A percentile compares a stretch with the other conserved stretches of the same genome.
Evolutionary conservation across 2,329 filamentous ascomycete species (phyloP).

Genomic region (Trichoderma sp.): DNA sequence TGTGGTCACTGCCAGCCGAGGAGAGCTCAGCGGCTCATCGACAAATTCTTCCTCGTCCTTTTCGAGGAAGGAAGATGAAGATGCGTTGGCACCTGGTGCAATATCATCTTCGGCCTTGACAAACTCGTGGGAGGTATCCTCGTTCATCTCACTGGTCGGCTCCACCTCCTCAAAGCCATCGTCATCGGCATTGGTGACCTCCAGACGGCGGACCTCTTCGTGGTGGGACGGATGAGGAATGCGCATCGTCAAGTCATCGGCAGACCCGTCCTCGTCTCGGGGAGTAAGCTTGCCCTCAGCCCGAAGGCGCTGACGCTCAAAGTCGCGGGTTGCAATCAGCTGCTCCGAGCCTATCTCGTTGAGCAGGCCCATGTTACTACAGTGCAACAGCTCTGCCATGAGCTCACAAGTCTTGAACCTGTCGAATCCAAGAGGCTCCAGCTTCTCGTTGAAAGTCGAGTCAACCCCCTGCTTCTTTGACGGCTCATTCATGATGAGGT

Average conservation of each 20-base stretch:
- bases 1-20: constrained; percentile 59
- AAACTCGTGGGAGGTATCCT: constrained; percentile 68
- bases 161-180: constrained; percentile 93
- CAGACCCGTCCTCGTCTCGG: constrained; percentile 38
- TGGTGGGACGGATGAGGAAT: constrained; percentile 43
- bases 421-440: constrained; percentile 94
- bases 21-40: constrained; percentile 71
- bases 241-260: constrained; percentile 62
- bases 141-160: constrained; percentile 64
- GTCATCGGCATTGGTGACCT: constrained; percentile 77
- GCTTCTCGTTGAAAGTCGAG: constrained; percentile 85
- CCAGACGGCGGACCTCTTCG: constrained; percentile 66
- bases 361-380: constrained; percentile 95
- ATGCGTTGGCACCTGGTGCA: constrained; percentile 19
- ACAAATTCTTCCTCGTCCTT: constrained; percentile 72
- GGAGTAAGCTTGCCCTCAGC: constrained; percentile 66
- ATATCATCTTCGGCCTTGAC: constrained; percentile 59
- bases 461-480: constrained; percentile 71
- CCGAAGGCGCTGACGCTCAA: constrained; percentile 75
- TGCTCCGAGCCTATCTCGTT: constrained; percentile 90
- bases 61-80: constrained; percentile 32
- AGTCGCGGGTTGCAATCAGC: constrained; percentile 74
- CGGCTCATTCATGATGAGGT: constrained; percentile 74
- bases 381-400: constrained; percentile 96
- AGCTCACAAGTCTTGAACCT: constrained; percentile 98